Base-by-base conservation (phyloP, 495 filamentous ascomycete genomes). In the Pyrenopolyporus hunteri region DNA sequence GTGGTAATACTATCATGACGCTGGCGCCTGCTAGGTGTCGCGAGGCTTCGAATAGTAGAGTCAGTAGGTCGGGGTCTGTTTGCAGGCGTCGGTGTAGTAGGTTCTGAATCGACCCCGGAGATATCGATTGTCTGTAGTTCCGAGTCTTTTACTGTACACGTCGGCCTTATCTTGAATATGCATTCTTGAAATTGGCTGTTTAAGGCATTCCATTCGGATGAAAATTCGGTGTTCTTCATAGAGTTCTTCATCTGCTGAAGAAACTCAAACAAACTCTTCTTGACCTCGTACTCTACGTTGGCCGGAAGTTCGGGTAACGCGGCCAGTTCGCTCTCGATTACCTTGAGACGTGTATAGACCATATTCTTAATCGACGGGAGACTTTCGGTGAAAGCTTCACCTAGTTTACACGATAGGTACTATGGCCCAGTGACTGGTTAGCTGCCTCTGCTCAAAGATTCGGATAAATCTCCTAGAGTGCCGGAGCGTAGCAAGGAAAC, bases 281-380 rank as follows among this genome's bases (percentile, higher is more conserved):
- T 78, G 0, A 84, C 76, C 8, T 78, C 74, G 13, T 81, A 69
- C 44, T 82, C 81, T 0, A 80, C 77, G 17, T 80, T 80, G 0
- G 43, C 14, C 0, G 85, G 84, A 0, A 86, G 82, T 17, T 86
- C 80, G 0, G 88, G 87, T 0, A 88, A 71, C 0, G 62, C 68
- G 0, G 61, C 57, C 0, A 90, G 71, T 44, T 85, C 75, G 0
- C 52, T 33, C 1, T 83, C 71, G 10, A 89, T 81, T 0, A 71
- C 61, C 0, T 61, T 51, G 0, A 83, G 76, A 2, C 80, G 82
- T 3, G 72, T 66, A 3, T 82, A 59, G 1, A 92, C 84, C 45
- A 87, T 80, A 0, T 77, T 51, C 28, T 82, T 82, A 17, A 90
- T 85, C 0, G 75, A 69, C 0, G 88, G 88, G 1, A 91, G 69